Evolutionary conservation across 2,329 filamentous ascomycete species (phyloP).

Genomic region (Pseudocercospora cruenta): DNA sequence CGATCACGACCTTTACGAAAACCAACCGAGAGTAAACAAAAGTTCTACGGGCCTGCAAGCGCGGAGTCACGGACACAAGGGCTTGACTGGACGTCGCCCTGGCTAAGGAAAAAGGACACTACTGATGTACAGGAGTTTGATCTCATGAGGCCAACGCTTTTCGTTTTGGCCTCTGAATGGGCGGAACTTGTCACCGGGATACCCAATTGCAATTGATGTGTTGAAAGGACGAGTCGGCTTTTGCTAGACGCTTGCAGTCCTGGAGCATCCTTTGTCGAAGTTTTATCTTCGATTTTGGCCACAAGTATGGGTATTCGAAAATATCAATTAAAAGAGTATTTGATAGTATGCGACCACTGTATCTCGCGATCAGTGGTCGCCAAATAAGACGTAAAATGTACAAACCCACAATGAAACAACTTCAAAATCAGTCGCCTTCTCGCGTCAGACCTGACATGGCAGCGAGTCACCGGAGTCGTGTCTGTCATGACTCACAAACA

Average conservation of each 20-base stretch:
- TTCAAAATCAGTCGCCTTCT: not conserved
- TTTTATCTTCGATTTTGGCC: not conserved
- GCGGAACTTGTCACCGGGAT: conserved; percentile 10
- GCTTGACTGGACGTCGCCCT: conserved; percentile 5
- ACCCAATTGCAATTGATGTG: conserved; percentile 15
- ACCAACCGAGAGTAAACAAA: conserved; percentile 16
- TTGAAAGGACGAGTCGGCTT: conserved; percentile 23
- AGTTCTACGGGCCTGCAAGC: conserved; percentile 18
- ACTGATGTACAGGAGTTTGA: conserved; percentile 9
- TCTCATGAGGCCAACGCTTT: not conserved
- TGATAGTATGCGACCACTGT: not conserved
- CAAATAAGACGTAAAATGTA: not conserved
- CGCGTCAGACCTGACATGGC: not conserved
- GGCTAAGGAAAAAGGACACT: not conserved
- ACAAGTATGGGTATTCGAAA: not conserved
- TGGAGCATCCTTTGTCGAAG: conserved; percentile 9
- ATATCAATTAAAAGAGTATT: not conserved
- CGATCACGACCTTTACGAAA: conserved; percentile 16
- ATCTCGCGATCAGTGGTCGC: not conserved
- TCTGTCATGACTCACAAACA: not conserved
- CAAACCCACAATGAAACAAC: not conserved
- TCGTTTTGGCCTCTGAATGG: not conserved
- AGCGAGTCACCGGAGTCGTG: not conserved
- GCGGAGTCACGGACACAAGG: conserved; percentile 13
- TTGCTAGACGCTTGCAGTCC: conserved; percentile 22